Percentiles rank a stretch among this genome's conserved stretches.
phyloP scores from a whole-genome alignment of 768 basidiomycete species.

The Suillus clintonianus region DNA sequence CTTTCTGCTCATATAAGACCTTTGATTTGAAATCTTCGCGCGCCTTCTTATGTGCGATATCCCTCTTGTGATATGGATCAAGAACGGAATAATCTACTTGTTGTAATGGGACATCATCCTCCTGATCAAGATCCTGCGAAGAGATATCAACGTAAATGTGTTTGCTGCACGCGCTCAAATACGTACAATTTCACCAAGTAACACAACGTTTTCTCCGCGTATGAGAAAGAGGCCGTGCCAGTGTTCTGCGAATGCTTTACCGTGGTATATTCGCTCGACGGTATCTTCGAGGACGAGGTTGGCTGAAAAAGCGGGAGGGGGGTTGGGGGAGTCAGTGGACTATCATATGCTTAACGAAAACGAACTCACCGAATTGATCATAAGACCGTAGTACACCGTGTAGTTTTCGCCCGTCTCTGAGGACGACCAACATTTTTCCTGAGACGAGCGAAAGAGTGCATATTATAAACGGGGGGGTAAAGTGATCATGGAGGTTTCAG shows the following conservation, averaged over 20 bases:
- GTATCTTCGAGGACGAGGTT: slow-evolving; percentile 97
- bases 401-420: slow-evolving; percentile 94
- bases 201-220: slow-evolving; percentile 96
- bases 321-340: slow-evolving; percentile 5
- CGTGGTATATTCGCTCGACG: slow-evolving; percentile 92
- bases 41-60: slow-evolving; percentile 71
- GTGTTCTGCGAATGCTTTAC: slow-evolving; percentile 82
- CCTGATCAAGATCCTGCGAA: slow-evolving; percentile 83
- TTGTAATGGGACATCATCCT: slow-evolving; percentile 82
- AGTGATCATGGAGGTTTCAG: slow-evolving; percentile 50
- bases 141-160: slow-evolving; percentile 1
- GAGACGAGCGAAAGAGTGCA: slow-evolving; percentile 26
- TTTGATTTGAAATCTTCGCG: slow-evolving; percentile 85
- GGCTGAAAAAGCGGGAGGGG: slow-evolving; percentile 49
- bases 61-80: slow-evolving; percentile 70
- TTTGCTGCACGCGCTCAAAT: not conserved
- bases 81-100: slow-evolving; percentile 74
- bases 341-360: not conserved
- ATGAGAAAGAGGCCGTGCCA: slow-evolving; percentile 92
- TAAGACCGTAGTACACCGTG: slow-evolving; percentile 96
- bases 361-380: slow-evolving; percentile 90
- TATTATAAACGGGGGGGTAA: slow-evolving; percentile 17
- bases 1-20: slow-evolving; percentile 79
- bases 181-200: slow-evolving; percentile 94
- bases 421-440: slow-evolving; percentile 99